Percentiles rank a stretch among this genome's conserved stretches.
Conservation (phyloP, 352 stramenopile species). For the Pythium diclinum region DNA sequence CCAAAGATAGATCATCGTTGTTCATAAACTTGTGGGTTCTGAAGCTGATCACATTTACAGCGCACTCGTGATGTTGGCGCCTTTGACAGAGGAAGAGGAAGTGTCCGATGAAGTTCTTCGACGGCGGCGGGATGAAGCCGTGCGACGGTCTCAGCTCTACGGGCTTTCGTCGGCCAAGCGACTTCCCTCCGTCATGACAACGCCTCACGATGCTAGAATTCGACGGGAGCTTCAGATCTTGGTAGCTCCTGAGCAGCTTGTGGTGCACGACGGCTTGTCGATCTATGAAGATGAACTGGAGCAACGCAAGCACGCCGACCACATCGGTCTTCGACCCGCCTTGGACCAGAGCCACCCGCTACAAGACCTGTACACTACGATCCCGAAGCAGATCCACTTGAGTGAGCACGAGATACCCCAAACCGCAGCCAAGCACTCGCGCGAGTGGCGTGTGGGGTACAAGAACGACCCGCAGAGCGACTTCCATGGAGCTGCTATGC, state of each 20-base stretch:
- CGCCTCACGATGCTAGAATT: constrained; percentile 36
- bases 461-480: constrained; percentile 37
- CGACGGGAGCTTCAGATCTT: constrained; percentile 45
- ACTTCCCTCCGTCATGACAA: constrained; percentile 35
- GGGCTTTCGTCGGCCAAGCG: constrained; percentile 30
- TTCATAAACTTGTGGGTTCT: not conserved
- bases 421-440: constrained; percentile 20
- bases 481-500: constrained; percentile 26
- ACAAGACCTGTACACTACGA: constrained; percentile 48
- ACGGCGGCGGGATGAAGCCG: constrained; percentile 23
- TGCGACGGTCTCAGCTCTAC: constrained; percentile 45
- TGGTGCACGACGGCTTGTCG: constrained; percentile 14
- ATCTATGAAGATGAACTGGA: constrained; percentile 48
- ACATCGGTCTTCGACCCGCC: constrained; percentile 41
- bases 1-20: not conserved
- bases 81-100: constrained; percentile 10
- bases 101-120: not conserved
- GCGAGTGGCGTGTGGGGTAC: constrained; percentile 49
- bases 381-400: constrained; percentile 34
- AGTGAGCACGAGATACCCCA: constrained; percentile 7
- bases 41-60: not conserved
- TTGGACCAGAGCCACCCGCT: constrained; percentile 45
- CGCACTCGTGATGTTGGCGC: not conserved
- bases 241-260: constrained; percentile 20
- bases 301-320: constrained; percentile 48